Evolutionary conservation across 768 basidiomycete species (phyloP).

Genomic region (Lyophyllum shimeji): DNA sequence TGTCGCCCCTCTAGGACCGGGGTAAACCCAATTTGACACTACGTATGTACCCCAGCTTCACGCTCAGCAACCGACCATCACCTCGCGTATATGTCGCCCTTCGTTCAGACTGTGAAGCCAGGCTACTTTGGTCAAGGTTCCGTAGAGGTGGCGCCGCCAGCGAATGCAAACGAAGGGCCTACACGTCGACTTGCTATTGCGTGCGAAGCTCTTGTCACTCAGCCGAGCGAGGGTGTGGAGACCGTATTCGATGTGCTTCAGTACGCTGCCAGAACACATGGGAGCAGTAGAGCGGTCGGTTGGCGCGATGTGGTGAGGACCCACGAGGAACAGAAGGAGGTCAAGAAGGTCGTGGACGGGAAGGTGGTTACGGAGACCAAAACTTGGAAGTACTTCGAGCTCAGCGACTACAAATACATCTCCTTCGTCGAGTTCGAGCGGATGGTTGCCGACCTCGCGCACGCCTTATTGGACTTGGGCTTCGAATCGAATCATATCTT

Average conservation of each 20-base stretch:
- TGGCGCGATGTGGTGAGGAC: conserved; percentile 70
- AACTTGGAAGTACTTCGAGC: conserved; percentile 94
- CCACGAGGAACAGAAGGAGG: conserved; percentile 86
- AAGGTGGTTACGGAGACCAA: conserved; percentile 86
- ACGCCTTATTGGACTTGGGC: conserved; percentile 72
- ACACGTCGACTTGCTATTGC: conserved; percentile 57
- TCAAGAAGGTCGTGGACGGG: conserved; percentile 80
- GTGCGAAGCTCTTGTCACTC: conserved; percentile 56
- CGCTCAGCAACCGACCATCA: not conserved
- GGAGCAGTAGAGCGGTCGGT: conserved; percentile 61
- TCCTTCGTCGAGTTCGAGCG: conserved; percentile 71
- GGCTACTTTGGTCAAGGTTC: conserved; percentile 63
- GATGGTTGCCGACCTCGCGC: conserved; percentile 60
- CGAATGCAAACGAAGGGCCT: conserved; percentile 47
- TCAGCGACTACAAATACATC: conserved; percentile 85
- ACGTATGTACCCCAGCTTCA: not conserved
- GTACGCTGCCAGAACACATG: conserved; percentile 74
- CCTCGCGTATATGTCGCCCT: not conserved
- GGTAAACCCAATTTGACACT: not conserved
- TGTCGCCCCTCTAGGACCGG: not conserved
- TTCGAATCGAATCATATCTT: conserved; percentile 70
- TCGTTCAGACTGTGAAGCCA: conserved; percentile 24
- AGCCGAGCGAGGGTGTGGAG: conserved; percentile 72
- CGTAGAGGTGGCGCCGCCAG: conserved; percentile 48
- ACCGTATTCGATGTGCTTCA: conserved; percentile 78